Base-by-base conservation (phyloP, 495 filamentous ascomycete species). In the Elaphomyces granulatus region DNA sequence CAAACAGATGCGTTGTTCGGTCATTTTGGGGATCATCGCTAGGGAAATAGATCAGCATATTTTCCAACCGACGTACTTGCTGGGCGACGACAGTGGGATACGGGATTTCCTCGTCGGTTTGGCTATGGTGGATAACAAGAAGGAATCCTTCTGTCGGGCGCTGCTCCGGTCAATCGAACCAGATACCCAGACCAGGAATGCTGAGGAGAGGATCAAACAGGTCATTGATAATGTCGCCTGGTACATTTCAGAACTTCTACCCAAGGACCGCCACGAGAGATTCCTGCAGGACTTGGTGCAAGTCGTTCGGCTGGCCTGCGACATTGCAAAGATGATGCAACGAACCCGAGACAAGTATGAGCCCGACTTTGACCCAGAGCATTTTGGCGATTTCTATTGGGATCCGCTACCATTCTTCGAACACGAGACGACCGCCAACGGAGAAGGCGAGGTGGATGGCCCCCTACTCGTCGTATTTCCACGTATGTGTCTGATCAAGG, bases 11-110 rank as follows among this genome's bases (percentile, higher is more conserved):
- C 52, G 52, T 1, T 44, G 53, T 15, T 45, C 42, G 12, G 38
- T 55, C 17, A 46, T 47, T 12, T 32, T 58, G 17, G 48, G 43
- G 26, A 45, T 58, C 32, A 42, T 58, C 8, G 49, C 48, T 3
- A 46, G 50, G 28, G 37, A 53, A 33, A 48, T 55, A 19, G 44
- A 48, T 38, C 38, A 40, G 23, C n/a, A 48, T 12, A 52, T 58
- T 12, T 53, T 55, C 46, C 46, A 52, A 20, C 55, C 50, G 0
- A 50, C 35, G 23, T 52, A 55, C 37, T 19, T 48, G 39, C 30
- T 47, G 3, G 33, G 33, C 17, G 42, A 19, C 15, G 21, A 32
- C 20, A 37, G 19, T 38, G 4, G 45, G 8, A 42, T 53, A 37
- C 38, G 45, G 34, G 19, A 43, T 9, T 32, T 39, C 30, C 43